Conservation (phyloP, 768 basidiomycete species). For the Daedaleopsis sinensis region DNA sequence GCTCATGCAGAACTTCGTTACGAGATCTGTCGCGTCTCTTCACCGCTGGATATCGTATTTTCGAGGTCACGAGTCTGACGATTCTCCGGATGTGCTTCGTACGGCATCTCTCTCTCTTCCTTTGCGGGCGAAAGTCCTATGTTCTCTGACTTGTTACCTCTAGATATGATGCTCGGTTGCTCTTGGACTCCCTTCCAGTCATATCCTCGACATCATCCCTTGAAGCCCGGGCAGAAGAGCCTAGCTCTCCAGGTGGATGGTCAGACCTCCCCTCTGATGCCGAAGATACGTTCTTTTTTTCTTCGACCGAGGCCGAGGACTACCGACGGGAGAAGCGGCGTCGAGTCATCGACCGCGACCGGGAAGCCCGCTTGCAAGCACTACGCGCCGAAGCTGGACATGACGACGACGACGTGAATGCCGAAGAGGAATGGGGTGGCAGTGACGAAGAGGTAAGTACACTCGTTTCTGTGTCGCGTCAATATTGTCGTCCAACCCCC, state of each 20-base stretch:
- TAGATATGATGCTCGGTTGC: constrained; percentile 82
- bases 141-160: constrained; percentile 3
- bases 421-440: constrained; percentile 62
- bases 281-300: constrained; percentile 85
- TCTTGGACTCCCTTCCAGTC: constrained; percentile 56
- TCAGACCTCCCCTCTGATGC: constrained; percentile 83
- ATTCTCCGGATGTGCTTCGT: constrained; percentile 21
- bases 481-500: background rate
- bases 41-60: background rate
- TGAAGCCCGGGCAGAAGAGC: background rate
- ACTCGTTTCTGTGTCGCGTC: background rate
- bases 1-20: background rate
- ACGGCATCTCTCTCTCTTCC: constrained; percentile 16
- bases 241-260: constrained; percentile 68
- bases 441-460: constrained; percentile 68
- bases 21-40: background rate
- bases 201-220: constrained; percentile 18
- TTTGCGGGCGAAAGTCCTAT: background rate
- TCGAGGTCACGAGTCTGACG: constrained; percentile 1
- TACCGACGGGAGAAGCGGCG: constrained; percentile 71
- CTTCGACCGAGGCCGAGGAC: constrained; percentile 65
- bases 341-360: constrained; percentile 54
- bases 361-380: constrained; percentile 70
- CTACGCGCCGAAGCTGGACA: constrained; percentile 48
- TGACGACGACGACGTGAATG: constrained; percentile 28